Conservation (phyloP, 345 rosid genomes). For the Geranium rotundifolium region DNA sequence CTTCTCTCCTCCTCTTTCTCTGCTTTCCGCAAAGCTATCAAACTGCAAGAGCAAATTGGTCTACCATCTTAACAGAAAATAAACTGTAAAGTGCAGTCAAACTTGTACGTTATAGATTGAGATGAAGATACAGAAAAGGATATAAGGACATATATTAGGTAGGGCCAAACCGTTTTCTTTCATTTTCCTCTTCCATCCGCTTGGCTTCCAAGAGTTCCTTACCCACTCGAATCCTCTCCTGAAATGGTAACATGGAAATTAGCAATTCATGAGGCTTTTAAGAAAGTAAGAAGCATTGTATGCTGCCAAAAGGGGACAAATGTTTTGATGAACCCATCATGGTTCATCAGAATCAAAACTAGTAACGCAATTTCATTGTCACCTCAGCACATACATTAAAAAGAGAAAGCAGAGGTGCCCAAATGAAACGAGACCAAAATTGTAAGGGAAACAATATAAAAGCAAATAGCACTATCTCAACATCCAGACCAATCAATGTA, state of each 20-base stretch:
- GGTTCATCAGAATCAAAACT: no score
- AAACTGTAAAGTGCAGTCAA: background rate
- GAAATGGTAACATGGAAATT: constrained; percentile 4
- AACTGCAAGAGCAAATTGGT: constrained; percentile 28
- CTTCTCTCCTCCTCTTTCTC: constrained; percentile 94
- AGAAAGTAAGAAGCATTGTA: background rate
- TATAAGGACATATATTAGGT: background rate
- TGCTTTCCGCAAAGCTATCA: constrained; percentile 82
- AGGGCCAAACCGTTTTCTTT: constrained; percentile 68
- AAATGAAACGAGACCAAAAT: no score
- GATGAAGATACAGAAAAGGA: background rate
- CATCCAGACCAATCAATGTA: no score
- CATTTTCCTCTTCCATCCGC: constrained; percentile 86
- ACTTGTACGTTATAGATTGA: background rate
- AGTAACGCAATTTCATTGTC: no score
- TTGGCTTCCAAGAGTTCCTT: constrained; percentile 95
- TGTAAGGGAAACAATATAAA: no score
- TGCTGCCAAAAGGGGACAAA: background rate
- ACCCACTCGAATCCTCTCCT: constrained; percentile 95
- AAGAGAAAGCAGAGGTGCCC: background rate
- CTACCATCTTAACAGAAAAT: constrained; percentile 5
- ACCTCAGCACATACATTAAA: no score
- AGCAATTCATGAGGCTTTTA: background rate
- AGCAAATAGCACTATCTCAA: no score
- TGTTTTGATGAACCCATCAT: no score